Evolutionary conservation across 495 filamentous ascomycete species (phyloP).

Genomic region (Trichoderma erinaceum): DNA sequence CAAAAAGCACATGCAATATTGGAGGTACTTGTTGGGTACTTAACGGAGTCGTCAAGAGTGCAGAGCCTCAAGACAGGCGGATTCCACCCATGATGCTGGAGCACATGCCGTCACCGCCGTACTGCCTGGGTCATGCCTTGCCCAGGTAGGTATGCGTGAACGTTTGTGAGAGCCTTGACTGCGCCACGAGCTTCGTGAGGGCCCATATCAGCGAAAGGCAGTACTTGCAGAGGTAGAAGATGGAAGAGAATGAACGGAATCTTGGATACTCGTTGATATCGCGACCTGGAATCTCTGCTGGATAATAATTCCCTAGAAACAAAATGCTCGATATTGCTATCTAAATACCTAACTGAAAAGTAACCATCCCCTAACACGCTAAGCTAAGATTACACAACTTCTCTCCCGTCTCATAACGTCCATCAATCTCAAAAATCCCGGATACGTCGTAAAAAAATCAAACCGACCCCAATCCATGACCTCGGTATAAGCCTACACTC

Average conservation of each 20-base stretch:
- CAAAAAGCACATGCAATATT: neutral
- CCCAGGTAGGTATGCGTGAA: neutral
- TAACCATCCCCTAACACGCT: neutral
- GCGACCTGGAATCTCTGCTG: too few relatives aligned
- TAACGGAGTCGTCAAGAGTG: neutral
- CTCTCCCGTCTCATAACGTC: neutral
- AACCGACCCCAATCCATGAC: neutral
- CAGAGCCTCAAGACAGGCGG: neutral
- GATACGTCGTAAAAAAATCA: neutral
- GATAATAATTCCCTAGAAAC: too few relatives aligned
- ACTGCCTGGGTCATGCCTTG: neutral
- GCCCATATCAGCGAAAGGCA: neutral
- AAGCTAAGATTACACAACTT: neutral
- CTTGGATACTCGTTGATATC: too few relatives aligned
- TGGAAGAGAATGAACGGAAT: too few relatives aligned
- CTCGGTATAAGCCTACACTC: constrained; percentile 13
- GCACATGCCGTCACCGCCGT: constrained; percentile 4
- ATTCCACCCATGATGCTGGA: neutral
- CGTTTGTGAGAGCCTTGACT: neutral
- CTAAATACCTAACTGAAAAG: too few relatives aligned
- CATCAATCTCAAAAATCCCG: neutral
- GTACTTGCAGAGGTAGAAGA: too few relatives aligned
- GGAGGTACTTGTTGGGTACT: neutral
- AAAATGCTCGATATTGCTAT: too few relatives aligned
- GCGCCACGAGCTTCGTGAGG: neutral